phyloP scores from a whole-genome alignment of 2,329 filamentous ascomycete genomes.

The Sclerotinia minor region DNA sequence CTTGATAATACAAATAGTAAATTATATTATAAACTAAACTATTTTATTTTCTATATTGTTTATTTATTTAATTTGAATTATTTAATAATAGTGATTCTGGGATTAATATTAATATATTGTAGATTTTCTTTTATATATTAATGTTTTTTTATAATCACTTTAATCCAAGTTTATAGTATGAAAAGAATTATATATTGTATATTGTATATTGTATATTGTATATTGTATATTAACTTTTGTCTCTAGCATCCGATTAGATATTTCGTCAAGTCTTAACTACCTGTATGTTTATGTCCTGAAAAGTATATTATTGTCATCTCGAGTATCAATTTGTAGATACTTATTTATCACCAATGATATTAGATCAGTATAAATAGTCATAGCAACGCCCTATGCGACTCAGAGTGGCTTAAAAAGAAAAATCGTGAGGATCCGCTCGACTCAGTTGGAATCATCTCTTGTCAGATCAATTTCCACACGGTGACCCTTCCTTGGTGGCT shows the following conservation, averaged over 20 bases:
- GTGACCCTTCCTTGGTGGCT: not conserved
- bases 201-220: not conserved
- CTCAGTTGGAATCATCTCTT: constrained; percentile 4
- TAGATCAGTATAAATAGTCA: not conserved
- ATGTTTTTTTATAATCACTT: not conserved
- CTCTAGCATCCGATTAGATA: not conserved
- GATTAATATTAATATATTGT: no score
- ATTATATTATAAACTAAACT: no score
- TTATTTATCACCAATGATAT: not conserved
- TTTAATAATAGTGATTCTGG: not conserved
- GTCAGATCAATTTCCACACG: constrained; percentile 17
- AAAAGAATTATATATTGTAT: not conserved
- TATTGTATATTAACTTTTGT: not conserved
- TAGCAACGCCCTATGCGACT: not conserved
- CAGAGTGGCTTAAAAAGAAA: no score
- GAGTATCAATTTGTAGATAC: not conserved
- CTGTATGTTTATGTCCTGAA: not conserved
- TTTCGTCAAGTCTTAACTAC: not conserved
- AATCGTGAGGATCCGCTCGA: no score
- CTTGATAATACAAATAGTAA: no score
- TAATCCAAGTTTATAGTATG: not conserved
- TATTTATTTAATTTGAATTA: no score
- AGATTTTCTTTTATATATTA: fast-evolving
- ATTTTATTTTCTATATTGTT: no score
- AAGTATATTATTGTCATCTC: not conserved